Evolutionary conservation across 2,329 filamentous ascomycete species (phyloP).

Genomic region (Pseudodiploospora longispora): DNA sequence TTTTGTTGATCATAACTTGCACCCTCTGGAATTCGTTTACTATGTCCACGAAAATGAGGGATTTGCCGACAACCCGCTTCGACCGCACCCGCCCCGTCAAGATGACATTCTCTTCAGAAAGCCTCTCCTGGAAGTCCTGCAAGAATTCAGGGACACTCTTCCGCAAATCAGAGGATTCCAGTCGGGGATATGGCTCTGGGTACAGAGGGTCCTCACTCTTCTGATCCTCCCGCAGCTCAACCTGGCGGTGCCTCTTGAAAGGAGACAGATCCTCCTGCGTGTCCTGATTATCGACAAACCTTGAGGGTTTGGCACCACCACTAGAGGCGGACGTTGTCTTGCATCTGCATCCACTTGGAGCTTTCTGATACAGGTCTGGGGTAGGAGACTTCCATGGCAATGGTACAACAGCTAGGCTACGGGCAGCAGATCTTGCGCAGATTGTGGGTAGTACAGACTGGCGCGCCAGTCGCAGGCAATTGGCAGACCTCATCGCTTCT

Average conservation of each 20-base stretch:
- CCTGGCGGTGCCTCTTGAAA: constrained; percentile 28
- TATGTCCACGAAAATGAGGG: constrained; percentile 79
- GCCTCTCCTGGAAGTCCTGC: constrained; percentile 18
- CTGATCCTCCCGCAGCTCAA: constrained; percentile 23
- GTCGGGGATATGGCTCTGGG: constrained; percentile 27
- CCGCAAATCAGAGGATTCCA: constrained; percentile 17
- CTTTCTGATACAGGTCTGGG: background rate
- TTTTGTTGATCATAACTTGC: constrained; percentile 69
- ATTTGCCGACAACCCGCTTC: constrained; percentile 63
- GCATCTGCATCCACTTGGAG: background rate
- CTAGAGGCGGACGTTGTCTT: constrained; percentile 15
- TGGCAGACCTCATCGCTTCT: constrained; percentile 30
- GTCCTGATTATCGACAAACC: constrained; percentile 12
- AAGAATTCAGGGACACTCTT: constrained; percentile 28
- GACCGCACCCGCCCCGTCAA: constrained; percentile 61
- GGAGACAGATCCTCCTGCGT: constrained; percentile 20
- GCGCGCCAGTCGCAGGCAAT: constrained; percentile 28
- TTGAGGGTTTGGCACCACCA: constrained; percentile 7
- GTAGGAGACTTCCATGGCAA: constrained; percentile 3
- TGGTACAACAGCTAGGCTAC: background rate
- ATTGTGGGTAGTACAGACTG: constrained; percentile 14
- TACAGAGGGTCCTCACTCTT: constrained; percentile 27
- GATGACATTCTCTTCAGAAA: constrained; percentile 20
- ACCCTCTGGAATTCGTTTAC: constrained; percentile 62
- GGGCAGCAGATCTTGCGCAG: constrained; percentile 1